These are phyloP conservation scores for Ulota crispa DNA, from an alignment of 225 moss, liverwort and hornwort genomes.

Conservation along the genomic window DNA sequence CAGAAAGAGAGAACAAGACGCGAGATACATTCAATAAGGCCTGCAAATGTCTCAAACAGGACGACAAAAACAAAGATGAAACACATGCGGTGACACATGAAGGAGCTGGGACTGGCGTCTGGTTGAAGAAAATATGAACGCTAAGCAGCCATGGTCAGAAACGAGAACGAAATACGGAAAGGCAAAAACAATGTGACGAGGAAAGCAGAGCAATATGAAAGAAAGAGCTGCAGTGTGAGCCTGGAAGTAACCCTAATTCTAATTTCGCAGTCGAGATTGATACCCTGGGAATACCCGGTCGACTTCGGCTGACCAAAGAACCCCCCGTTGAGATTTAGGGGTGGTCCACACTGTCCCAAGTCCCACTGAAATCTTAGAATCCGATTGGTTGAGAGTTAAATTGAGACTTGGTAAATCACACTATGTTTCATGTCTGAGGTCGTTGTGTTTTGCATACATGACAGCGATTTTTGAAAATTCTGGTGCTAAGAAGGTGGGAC, in stretches of 20 bases:
- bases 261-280: not conserved
- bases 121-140: not conserved
- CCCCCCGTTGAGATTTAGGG: no score
- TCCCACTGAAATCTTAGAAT: no score
- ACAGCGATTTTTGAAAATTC: no score
- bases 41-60: not conserved
- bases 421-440: no score
- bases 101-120: fast-evolving
- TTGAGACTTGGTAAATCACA: no score
- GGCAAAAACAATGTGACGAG: fast-evolving
- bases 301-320: not conserved
- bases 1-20: not conserved
- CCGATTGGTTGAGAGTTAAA: no score
- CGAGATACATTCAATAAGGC: not conserved
- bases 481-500: no score
- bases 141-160: fast-evolving
- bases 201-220: fast-evolving
- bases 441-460: no score
- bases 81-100: not conserved
- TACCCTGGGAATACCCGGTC: not conserved
- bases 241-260: conserved; percentile 22
- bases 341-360: no score
- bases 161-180: no score
- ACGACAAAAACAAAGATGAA: not conserved
- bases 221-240: not conserved